Evolutionary conservation across 164 flowering plant species (phyloP), one percentile per base, ranked within the genome.

Genomic region (Dillenia suffruticosa): DNA sequence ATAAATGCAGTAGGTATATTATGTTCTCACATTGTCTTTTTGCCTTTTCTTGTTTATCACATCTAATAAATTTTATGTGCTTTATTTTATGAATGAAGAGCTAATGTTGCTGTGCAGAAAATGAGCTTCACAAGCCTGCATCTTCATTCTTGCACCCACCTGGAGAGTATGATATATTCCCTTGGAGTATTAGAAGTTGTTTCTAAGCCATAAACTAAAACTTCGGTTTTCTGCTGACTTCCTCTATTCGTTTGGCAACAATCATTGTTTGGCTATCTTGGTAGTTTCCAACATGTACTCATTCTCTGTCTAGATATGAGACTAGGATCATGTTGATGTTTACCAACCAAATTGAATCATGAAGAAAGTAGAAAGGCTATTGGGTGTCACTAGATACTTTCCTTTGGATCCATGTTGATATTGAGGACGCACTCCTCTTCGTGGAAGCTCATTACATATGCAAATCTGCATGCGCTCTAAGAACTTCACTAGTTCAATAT

Each of bases 261-360:
- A 24, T 56, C 44, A 54, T 8, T 63, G 14, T 14, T 52, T 57
- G 26, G 26, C 26, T 15, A 56, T n/a, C 16, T 45, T 12, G 26
- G 26, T 24, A 24, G 26, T 24, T 24, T 3, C 26, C 26, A 24
- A 24, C 26, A 24, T 54, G 51, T 58, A 14, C 57, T 12, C 32
- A 19, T 17, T 52, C 8, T 43, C 49, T 57, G 57, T 68, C 44
- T 82, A 94, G 99, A 60, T 94, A 94, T 75, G 99, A 88, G 70
- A 91, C 97, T 8, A 96, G 99, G 99, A 94, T 67, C 99, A 94
- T 74, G 97, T 91, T 70, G 99, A 96, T 73, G 99, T 94, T 2
- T 88, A 68, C 72, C 75, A 94, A 74, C 55, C 70, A 24, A 50
- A 44, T 62, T 97, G 88, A 74, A 68, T 59, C 51, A 96, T 89